Conservation (phyloP, 2,329 filamentous ascomycete species). For the Fusarium humuli region DNA sequence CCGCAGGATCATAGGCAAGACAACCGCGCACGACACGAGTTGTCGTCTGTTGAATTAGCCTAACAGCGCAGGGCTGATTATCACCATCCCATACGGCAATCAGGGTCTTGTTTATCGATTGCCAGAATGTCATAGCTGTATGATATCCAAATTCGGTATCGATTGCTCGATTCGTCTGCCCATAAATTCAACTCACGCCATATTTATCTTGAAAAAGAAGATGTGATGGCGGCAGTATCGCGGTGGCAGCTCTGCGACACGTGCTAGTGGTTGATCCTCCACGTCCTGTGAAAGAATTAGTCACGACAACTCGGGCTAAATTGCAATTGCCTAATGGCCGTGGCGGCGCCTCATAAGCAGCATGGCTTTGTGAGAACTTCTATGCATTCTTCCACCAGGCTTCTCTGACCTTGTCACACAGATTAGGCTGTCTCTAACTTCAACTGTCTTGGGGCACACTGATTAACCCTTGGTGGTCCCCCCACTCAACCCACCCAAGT, state of each 20-base stretch:
- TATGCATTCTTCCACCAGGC: slow-evolving; percentile 46
- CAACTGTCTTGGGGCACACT: slow-evolving; percentile 14
- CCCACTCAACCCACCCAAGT: slow-evolving; percentile 39
- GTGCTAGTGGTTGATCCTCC: slow-evolving; percentile 19
- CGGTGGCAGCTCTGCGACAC: slow-evolving; percentile 3
- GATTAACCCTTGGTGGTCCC: slow-evolving; percentile 33
- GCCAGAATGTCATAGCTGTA: slow-evolving; percentile 20
- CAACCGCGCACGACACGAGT: slow-evolving; percentile 28
- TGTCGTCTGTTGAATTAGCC: slow-evolving; percentile 19
- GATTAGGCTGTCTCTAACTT: slow-evolving; percentile 25
- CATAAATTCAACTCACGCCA: slow-evolving; percentile 39
- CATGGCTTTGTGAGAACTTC: slow-evolving; percentile 37
- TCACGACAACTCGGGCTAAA: slow-evolving; percentile 11
- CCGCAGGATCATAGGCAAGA: slow-evolving; percentile 36
- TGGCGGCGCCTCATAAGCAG: slow-evolving; percentile 27
- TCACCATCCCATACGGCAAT: slow-evolving; percentile 14
- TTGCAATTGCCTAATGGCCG: slow-evolving; percentile 30
- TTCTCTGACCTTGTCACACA: slow-evolving; percentile 33
- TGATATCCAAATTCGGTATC: slow-evolving; percentile 12
- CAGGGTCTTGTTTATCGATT: slow-evolving; percentile 12
- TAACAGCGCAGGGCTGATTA: slow-evolving; percentile 26
- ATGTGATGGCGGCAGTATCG: slow-evolving; percentile 32
- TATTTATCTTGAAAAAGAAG: slow-evolving; percentile 32
- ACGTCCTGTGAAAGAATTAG: slow-evolving; percentile 6
- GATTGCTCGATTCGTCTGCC: slow-evolving; percentile 26